Evolutionary conservation across 495 filamentous ascomycete species (phyloP), one percentile per base, ranked within the genome.

Genomic region (Thozetella sp.): DNA sequence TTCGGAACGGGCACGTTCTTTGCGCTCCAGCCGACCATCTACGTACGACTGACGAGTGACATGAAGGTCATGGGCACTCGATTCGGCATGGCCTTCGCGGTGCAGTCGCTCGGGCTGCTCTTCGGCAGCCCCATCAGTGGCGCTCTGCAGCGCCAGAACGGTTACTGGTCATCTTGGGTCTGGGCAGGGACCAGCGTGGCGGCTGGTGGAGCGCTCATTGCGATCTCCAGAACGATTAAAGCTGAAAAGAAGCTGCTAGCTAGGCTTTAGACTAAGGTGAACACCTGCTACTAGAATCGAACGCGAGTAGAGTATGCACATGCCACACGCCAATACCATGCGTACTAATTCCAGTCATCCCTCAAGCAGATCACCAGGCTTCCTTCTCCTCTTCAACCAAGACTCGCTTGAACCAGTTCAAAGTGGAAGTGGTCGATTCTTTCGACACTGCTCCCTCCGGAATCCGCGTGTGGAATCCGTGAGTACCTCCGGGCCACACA

Each of bases 401-500:
- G 15, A 37, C 15, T 15, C 30, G 6, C 30, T 15, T 37, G 15
- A 6, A 37, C 30, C 30, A 37, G 6, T 15, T 15, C 6, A 37
- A 37, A 6, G 15, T 15, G 6, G 30, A 6, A 37, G 30, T 15
- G 6, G 6, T 37, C 30, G 30, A 6, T 6, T 37, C 30, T 37
- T 6, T 6, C 30, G 30, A 37, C 15, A 37, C 30, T 6, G 15
- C 6, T 15, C 15, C 30, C 15, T 37, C 15, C 6, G 30, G 6
- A 6, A 37, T 6, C 6, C 15, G 30, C 6, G 15, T 15, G 6
- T 6, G 6, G 15, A 37, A 72, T 17, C 69, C 69, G 53, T 72
- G 69, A 12, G 69, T 64, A 2, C 66, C 72, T 30, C 72, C 71
- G 2, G 67, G 67, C 67, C 69, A 75, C 45, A 74, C 69, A 59